Evolutionary conservation across 805 yeast species (phyloP), one percentile per base, ranked within the genome.

Genomic region (Clavispora fructus): DNA sequence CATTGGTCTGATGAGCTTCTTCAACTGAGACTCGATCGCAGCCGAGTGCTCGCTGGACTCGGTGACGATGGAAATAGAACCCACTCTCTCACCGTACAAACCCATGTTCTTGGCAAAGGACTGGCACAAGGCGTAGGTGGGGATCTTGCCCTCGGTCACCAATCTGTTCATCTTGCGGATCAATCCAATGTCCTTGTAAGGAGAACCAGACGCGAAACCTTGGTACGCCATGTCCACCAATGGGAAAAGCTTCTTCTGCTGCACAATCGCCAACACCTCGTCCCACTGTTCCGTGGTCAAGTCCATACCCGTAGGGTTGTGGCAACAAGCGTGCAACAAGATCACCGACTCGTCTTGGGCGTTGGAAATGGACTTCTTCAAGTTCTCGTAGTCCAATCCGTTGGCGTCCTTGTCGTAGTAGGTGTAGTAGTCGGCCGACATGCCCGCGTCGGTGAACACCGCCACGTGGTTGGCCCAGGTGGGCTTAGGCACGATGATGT

Each of bases 231-330:
- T 82, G 71, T 91, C 98, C 51, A 91, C 80, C 62, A 92, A 74
- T 35, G 96, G 95, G 65, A 86, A 77, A 58, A 87, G 78, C 39
- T 76, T 69, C 62, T 79, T 78, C 41, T 72, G 64, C 56, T 77
- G 68, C 35, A 87, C 62, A 30, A 83, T 79, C 41, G 83, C 80
- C 57, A 87, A 73, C 35, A 92, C 87, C 63, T 77, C 68, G 50
- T 77, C 74, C 97, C 96, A 90, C 63, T 91, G 88, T 52, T 80
- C 87, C 26, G 69, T 67, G 14, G 88, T 80, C 50, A 95, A 94
- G 63, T 91, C 97, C 64, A 91, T 82, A 53, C 97, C 98, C 16
- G 97, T 92, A 45, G 98, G 98, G 74, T 91, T 92, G 73, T 91
- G 97, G 60, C 97, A 94, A 64, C 97, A 90, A 8, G 96, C 96